Percentiles rank a stretch among this genome's conserved stretches.
These are phyloP conservation scores for Camillea tinctor DNA, from an alignment of 2,329 filamentous ascomycete species.

Conservation along the genomic window DNA sequence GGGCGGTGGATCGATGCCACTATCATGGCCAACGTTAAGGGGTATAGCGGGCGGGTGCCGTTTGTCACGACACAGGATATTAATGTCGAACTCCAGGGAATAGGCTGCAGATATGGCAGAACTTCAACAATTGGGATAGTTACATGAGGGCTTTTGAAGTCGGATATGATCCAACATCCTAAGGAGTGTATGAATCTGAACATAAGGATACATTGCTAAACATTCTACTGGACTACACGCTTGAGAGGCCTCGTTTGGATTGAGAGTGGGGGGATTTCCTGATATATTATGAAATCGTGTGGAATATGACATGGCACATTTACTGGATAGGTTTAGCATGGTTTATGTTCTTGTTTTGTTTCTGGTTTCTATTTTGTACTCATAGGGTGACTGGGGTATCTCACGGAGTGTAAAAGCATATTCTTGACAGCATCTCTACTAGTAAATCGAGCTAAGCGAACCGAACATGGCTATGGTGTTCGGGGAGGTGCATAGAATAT, in stretches of 20 bases:
- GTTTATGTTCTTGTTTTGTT: no score
- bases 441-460: neutral
- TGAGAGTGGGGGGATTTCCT: neutral
- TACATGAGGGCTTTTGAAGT: neutral
- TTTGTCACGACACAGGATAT: conserved; percentile 27
- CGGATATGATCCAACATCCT: neutral
- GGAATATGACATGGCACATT: neutral
- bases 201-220: neutral
- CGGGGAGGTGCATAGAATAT: neutral
- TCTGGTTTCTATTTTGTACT: neutral
- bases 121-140: no score
- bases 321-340: neutral
- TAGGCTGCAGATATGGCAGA: conserved; percentile 23
- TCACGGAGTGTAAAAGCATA: neutral
- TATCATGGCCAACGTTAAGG: conserved; percentile 30
- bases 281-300: neutral
- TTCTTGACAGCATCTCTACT: neutral
- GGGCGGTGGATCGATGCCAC: conserved; percentile 27
- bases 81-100: conserved; percentile 23
- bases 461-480: neutral
- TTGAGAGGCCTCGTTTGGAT: neutral
- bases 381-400: neutral
- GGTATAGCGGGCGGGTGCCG: conserved; percentile 27
- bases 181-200: neutral
- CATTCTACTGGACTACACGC: neutral